Evolutionary conservation across 345 rosid genomes (phyloP).

Genomic region (Adansonia digitata): DNA sequence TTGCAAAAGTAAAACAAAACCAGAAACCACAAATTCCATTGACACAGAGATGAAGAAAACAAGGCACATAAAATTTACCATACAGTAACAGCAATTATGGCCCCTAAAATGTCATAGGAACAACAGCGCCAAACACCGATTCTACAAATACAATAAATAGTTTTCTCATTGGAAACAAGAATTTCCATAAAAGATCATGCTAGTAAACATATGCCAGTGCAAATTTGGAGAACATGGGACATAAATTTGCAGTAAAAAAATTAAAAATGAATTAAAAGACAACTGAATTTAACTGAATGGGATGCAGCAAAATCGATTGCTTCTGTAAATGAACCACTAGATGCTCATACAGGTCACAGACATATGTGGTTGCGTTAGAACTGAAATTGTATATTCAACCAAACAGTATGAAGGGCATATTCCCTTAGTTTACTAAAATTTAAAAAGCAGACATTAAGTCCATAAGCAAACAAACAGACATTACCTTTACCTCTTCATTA

Average conservation of each 20-base stretch:
- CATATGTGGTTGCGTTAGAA: not conserved
- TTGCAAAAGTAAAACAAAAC: not conserved
- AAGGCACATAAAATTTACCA: not conserved
- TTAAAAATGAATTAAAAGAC: no score
- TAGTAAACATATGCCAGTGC: not conserved
- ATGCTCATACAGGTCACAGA: not conserved
- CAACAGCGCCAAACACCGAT: not conserved
- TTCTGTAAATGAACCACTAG: not conserved
- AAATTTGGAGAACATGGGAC: not conserved
- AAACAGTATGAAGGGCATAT: not conserved
- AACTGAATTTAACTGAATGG: not conserved
- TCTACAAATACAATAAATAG: not conserved
- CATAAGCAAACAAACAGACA: conserved; percentile 1
- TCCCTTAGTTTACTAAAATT: not conserved
- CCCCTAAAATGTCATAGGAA: not conserved
- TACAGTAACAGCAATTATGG: not conserved
- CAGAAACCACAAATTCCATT: not conserved
- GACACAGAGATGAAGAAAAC: not conserved
- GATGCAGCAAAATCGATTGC: not conserved
- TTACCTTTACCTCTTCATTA: conserved; percentile 46
- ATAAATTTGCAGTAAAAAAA: not conserved
- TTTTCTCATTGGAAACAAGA: not conserved
- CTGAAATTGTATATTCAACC: not conserved
- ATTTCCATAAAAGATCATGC: not conserved
- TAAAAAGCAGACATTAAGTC: conserved; percentile 1